Base-by-base conservation (phyloP, 2,329 filamentous ascomycete genomes). In the Penicillium sp. region DNA sequence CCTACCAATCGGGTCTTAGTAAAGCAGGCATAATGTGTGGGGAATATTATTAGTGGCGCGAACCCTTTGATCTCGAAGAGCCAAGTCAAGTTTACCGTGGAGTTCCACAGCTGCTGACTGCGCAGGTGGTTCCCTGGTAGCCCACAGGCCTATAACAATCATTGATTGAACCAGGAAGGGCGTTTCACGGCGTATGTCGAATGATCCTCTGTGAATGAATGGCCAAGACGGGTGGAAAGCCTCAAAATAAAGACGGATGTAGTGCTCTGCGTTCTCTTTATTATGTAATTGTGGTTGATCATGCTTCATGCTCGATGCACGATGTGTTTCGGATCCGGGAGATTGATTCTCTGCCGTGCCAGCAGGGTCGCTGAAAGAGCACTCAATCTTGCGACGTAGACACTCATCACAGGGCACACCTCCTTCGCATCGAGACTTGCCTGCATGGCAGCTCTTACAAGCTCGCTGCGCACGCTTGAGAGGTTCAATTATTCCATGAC, bases 81-180 rank as follows among this genome's bases (percentile, higher is more conserved):
- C 65, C 10, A 13, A 47, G 19, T 61, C 57, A 4, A 72, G 59
- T 19, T 57, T 63, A 2, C 60, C 46, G 55, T 69, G 66, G 7
- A 73, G 59, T 4, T 67, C 60, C 38, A 67, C 39, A 0, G 70
- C 70, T 16, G 62, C 60, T 3, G 55, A 59, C 38, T 60, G 67
- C 16, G 65, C 45, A 16, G 41, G 39, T 21, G 48, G 39, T 13
- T 66, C 56, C 8, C 59, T 63, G 3, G 54, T 63, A 8, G 55
- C 48, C 69, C 71, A 70, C 31, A 72, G 31, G 1, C 67, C 70
- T 40, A 72, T 63, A 4, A 60, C 66, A 1, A 68, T 53, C 55
- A 71, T 67, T 13, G 70, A 67, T 23, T 72, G 65, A 3, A 71
- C 29, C n/a, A 73, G 62, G 33, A 72, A 40, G 0, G 66, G 63